These are phyloP conservation scores for Halophytophthora polymorphica DNA, from an alignment of 352 stramenopile genomes.

Conservation along the genomic window DNA sequence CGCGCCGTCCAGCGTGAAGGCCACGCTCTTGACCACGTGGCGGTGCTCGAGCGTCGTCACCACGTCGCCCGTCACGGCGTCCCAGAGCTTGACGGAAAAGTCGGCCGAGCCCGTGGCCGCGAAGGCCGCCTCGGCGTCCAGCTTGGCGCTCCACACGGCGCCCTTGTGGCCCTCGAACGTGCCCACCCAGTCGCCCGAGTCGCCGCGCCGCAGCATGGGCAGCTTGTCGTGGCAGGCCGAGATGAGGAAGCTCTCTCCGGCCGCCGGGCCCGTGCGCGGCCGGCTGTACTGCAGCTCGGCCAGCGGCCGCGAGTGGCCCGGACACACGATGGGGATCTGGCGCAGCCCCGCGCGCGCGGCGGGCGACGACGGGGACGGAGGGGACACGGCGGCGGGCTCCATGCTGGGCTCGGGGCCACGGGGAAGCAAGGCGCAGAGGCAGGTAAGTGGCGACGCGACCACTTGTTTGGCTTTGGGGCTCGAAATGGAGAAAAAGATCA, in stretches of 20 bases:
- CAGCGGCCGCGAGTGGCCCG: slow-evolving; percentile 77
- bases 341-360: slow-evolving; percentile 44
- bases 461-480: too few relatives aligned
- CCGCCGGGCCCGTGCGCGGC: slow-evolving; percentile 28
- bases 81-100: slow-evolving; percentile 96
- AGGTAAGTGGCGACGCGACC: too few relatives aligned
- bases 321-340: slow-evolving; percentile 87
- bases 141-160: slow-evolving; percentile 88
- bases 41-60: slow-evolving; percentile 94
- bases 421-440: too few relatives aligned
- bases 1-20: slow-evolving; percentile 87
- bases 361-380: slow-evolving; percentile 33
- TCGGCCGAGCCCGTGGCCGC: slow-evolving; percentile 92
- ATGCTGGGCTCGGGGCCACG: neutral
- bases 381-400: neutral
- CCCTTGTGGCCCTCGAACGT: slow-evolving; percentile 98
- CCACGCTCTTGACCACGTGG: slow-evolving; percentile 96
- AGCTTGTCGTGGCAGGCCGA: slow-evolving; percentile 87
- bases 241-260: slow-evolving; percentile 61
- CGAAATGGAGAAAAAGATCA: too few relatives aligned
- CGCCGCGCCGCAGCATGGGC: slow-evolving; percentile 81
- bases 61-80: slow-evolving; percentile 93
- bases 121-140: slow-evolving; percentile 82
- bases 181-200: slow-evolving; percentile 94
- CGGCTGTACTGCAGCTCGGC: slow-evolving; percentile 74